These are phyloP conservation scores for Dendrostoma leiphaemia DNA, from an alignment of 2,329 filamentous ascomycete species.

Conservation along the genomic window DNA sequence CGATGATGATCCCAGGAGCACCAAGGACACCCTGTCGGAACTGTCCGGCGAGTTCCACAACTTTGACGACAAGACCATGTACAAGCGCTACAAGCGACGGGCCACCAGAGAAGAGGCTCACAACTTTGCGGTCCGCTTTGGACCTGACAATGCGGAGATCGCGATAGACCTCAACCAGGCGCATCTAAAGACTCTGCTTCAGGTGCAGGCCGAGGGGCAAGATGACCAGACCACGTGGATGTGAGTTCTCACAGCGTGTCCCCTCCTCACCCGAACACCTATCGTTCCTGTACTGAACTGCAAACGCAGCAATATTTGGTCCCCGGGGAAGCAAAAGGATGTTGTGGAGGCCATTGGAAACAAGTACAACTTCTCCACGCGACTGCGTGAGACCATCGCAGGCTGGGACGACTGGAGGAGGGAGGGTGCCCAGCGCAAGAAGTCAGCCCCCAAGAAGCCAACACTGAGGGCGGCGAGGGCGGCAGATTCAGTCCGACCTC, in stretches of 20 bases:
- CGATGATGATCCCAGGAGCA: conserved; percentile 3
- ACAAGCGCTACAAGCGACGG: conserved; percentile 39
- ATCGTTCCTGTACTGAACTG: conserved; percentile 8
- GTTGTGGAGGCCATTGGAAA: conserved; percentile 54
- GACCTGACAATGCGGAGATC: conserved; percentile 51
- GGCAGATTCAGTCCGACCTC: neutral
- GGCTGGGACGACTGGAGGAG: conserved; percentile 35
- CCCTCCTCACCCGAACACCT: neutral
- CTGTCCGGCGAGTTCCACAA: conserved; percentile 40
- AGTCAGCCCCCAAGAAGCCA: neutral
- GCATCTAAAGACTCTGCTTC: conserved; percentile 39
- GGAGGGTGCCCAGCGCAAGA: conserved; percentile 11
- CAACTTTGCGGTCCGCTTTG: conserved; percentile 68
- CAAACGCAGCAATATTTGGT: conserved; percentile 64
- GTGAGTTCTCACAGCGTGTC: conserved; percentile 37
- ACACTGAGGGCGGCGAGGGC: neutral
- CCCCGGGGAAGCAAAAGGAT: conserved; percentile 58
- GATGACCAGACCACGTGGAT: conserved; percentile 67
- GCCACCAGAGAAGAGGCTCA: conserved; percentile 39
- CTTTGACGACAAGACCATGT: conserved; percentile 51
- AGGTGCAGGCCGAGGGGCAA: conserved; percentile 21
- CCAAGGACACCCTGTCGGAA: conserved; percentile 1
- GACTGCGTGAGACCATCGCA: conserved; percentile 60
- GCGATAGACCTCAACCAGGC: conserved; percentile 50
- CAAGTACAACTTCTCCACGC: conserved; percentile 66